phyloP scores from a whole-genome alignment of 2,329 filamentous ascomycete genomes.

The Pseudocercospora vitis region DNA sequence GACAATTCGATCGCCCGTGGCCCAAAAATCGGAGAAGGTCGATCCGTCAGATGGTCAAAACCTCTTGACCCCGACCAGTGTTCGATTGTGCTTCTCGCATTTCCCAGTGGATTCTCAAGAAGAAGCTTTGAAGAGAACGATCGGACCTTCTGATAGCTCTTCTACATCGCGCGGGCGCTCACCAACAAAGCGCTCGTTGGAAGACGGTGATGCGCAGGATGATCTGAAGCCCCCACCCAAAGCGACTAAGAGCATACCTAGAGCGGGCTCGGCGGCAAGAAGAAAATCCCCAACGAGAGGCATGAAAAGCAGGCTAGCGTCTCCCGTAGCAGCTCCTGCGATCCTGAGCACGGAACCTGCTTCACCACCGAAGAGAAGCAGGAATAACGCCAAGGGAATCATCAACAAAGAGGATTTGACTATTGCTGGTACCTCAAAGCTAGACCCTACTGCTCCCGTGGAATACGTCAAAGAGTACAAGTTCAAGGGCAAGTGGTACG shows the following conservation, averaged over 20 bases:
- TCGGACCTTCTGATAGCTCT: not conserved
- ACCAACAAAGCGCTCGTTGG: not conserved
- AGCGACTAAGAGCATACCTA: not conserved
- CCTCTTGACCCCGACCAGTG: slow-evolving; percentile 8
- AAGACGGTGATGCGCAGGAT: not conserved
- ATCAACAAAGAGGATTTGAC: slow-evolving; percentile 14
- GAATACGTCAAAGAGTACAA: slow-evolving; percentile 18
- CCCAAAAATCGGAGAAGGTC: slow-evolving; percentile 6
- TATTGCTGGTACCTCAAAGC: slow-evolving; percentile 18
- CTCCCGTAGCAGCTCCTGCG: not conserved
- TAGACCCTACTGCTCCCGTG: slow-evolving; percentile 18
- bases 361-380: not conserved
- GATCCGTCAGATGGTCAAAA: not conserved
- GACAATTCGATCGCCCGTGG: not conserved
- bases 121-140: not conserved
- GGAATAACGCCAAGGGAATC: not conserved
- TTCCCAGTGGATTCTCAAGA: not conserved
- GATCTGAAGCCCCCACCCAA: not conserved
- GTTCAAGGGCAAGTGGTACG: slow-evolving; percentile 23
- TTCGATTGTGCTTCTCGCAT: slow-evolving; percentile 1
- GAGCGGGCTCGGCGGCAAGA: not conserved
- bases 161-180: not conserved
- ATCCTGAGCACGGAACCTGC: not conserved
- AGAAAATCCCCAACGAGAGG: not conserved
- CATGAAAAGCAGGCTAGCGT: not conserved